Conservation (phyloP, 164 flowering plant genomes). For the Macadamia integrifolia region DNA sequence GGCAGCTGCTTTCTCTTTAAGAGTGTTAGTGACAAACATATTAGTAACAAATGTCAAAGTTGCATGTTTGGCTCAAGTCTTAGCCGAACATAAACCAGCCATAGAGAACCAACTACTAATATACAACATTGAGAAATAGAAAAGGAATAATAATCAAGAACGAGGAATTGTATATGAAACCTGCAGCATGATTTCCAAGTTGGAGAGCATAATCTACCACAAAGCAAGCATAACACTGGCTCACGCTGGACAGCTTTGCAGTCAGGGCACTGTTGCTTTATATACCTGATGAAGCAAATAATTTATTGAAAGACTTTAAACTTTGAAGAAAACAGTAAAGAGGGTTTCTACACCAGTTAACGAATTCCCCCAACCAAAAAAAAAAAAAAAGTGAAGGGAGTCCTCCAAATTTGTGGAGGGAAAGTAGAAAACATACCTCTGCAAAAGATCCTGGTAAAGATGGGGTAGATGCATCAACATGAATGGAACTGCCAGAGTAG, state of each 20-base stretch:
- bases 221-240: constrained; percentile 81
- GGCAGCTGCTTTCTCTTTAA: constrained; percentile 60
- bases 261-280: constrained; percentile 59
- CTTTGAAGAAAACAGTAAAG: background rate
- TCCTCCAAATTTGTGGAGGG: background rate
- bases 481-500: constrained; percentile 73
- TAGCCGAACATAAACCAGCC: background rate
- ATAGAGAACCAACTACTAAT: background rate
- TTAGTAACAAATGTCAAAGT: background rate
- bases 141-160: background rate
- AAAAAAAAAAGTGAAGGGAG: background rate
- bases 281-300: constrained; percentile 47
- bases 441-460: constrained; percentile 84
- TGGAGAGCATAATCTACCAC: constrained; percentile 84
- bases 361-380: no score
- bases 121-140: background rate
- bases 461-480: constrained; percentile 70
- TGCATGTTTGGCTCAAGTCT: background rate
- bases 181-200: constrained; percentile 88
- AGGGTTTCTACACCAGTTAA: no score
- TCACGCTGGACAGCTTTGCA: constrained; percentile 51
- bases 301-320: background rate
- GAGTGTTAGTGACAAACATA: constrained; percentile 3
- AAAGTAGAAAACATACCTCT: constrained; percentile 46
- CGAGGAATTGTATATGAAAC: constrained; percentile 22